phyloP scores from a whole-genome alignment of 2,329 filamentous ascomycete species.

The Exophiala sp. region DNA sequence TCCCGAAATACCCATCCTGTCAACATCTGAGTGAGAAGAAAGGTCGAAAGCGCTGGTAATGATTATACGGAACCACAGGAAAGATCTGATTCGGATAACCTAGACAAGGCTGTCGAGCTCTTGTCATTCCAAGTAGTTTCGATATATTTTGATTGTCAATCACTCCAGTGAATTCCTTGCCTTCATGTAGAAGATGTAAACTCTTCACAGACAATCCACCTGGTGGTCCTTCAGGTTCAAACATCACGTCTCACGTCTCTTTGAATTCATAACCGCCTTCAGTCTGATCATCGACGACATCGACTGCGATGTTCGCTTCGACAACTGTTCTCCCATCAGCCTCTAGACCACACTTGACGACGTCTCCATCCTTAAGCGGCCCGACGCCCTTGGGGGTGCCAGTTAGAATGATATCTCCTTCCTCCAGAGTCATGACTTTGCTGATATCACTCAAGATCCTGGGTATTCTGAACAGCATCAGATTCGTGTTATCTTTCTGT shows the following conservation, averaged over 20 bases:
- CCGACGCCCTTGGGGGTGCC: conserved; percentile 96
- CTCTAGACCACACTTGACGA: conserved; percentile 76
- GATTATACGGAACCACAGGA: not conserved
- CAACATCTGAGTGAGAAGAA: conserved; percentile 20
- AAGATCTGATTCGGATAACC: not conserved
- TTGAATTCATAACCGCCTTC: conserved; percentile 69
- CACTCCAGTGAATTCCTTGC: not conserved
- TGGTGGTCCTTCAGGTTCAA: no score
- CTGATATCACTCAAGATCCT: conserved; percentile 85
- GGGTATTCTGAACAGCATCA: conserved; percentile 92
- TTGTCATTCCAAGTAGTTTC: not conserved
- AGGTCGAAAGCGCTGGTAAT: not conserved
- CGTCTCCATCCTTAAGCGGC: conserved; percentile 73
- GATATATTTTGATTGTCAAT: not conserved
- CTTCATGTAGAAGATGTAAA: not conserved
- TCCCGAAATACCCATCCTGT: conserved; percentile 25
- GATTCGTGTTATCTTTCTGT: conserved; percentile 81
- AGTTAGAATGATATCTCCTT: conserved; percentile 90
- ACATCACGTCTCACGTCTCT: conserved; percentile 56
- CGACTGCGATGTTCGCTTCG: conserved; percentile 77
- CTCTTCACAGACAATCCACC: no score
- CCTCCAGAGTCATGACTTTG: conserved; percentile 86
- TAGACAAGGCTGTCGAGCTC: not conserved
- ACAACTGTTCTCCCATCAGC: conserved; percentile 76
- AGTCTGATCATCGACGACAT: conserved; percentile 62